Conservation (phyloP, 1,284 basidiomycete genomes). For the Ceratobasidium sp. region DNA sequence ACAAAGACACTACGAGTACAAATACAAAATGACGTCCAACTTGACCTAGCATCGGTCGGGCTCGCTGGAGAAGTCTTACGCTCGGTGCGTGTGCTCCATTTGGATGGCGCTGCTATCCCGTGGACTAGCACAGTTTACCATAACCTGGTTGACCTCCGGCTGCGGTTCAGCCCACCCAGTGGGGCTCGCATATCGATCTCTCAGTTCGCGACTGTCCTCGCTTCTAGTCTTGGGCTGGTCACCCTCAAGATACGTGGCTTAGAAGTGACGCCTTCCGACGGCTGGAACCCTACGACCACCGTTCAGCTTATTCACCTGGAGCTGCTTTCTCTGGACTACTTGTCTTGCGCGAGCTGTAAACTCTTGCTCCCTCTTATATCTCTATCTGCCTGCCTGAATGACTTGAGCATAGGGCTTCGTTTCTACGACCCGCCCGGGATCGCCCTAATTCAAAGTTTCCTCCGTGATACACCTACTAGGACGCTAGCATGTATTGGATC, state of each 20-base stretch:
- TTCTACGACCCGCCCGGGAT: not conserved
- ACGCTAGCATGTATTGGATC: not conserved
- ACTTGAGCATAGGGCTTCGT: not conserved
- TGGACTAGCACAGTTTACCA: slow-evolving; percentile 13
- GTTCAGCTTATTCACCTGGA: not conserved
- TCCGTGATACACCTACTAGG: not conserved
- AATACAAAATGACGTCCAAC: not conserved
- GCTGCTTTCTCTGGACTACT: not conserved
- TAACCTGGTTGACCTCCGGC: slow-evolving; percentile 1
- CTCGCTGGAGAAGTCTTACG: not conserved
- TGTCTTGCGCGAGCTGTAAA: not conserved
- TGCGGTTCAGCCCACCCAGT: not conserved
- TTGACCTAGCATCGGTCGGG: not conserved
- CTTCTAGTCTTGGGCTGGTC: not conserved
- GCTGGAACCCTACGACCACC: not conserved
- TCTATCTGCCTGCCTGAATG: not conserved
- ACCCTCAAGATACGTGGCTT: not conserved
- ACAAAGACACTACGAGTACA: not conserved
- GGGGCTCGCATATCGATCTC: not conserved
- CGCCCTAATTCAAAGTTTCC: not conserved
- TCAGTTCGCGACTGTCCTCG: not conserved
- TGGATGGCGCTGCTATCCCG: not conserved
- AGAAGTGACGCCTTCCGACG: not conserved
- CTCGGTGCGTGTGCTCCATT: not conserved
- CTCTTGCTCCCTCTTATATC: not conserved